These are phyloP conservation scores for Amanita thiersii DNA, from an alignment of 768 basidiomycete genomes.

Conservation along the genomic window DNA sequence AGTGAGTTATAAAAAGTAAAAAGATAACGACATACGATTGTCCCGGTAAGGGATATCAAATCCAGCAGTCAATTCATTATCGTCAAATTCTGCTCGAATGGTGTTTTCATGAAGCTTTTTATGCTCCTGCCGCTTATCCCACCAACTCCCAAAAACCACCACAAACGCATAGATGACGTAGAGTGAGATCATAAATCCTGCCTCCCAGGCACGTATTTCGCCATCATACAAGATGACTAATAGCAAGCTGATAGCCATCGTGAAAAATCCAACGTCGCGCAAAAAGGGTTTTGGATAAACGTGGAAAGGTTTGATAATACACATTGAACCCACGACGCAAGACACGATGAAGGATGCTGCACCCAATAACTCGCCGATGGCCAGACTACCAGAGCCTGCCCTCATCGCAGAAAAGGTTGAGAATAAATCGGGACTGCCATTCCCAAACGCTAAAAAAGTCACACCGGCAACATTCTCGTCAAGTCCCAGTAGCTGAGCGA, in stretches of 20 bases:
- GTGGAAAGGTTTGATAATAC: slow-evolving; percentile 90
- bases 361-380: slow-evolving; percentile 91
- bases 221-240: slow-evolving; percentile 75
- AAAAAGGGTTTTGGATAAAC: slow-evolving; percentile 77
- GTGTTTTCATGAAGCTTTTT: slow-evolving; percentile 38
- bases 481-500: slow-evolving; percentile 76
- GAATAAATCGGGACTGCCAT: slow-evolving; percentile 95
- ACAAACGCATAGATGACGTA: slow-evolving; percentile 72
- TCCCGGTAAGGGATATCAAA: slow-evolving; percentile 51
- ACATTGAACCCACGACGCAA: slow-evolving; percentile 97
- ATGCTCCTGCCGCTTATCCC: slow-evolving; percentile 48
- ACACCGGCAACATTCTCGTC: slow-evolving; percentile 95
- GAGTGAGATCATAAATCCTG: slow-evolving; percentile 56
- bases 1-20: slow-evolving; percentile 1
- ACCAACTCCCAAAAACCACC: slow-evolving; percentile 77
- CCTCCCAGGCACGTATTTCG: slow-evolving; percentile 63
- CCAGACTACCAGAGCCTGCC: slow-evolving; percentile 76
- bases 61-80: slow-evolving; percentile 28
- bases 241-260: slow-evolving; percentile 69
- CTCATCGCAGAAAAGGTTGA: slow-evolving; percentile 93
- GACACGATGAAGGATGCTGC: slow-evolving; percentile 95
- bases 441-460: slow-evolving; percentile 94
- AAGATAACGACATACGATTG: slow-evolving; percentile 36
- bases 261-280: slow-evolving; percentile 93
- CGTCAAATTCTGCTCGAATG: slow-evolving; percentile 51